Base-by-base conservation (phyloP, 1,139 yeast species). In the Candida labiduridarum region DNA sequence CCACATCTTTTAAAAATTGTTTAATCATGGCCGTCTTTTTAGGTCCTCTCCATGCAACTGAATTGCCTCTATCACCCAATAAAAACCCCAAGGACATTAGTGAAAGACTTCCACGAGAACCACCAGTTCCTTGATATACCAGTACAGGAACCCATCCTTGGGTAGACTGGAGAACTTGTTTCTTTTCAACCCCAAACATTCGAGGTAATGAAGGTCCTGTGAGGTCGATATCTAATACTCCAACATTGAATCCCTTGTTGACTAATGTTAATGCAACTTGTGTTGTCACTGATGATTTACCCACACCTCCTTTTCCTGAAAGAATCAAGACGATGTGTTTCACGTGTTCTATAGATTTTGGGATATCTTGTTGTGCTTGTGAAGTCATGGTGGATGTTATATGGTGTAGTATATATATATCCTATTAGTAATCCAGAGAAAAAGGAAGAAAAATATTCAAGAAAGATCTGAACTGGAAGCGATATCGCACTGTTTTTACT, bases 31-130 rank as follows among this genome's bases (percentile, higher is more conserved):
- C 97, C 0, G 98, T 92, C 65, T 95, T 95, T 67, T 92, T 91
- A 2, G 99, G 99, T 0, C 99, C 99, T 62, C 98, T 78, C 99
- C 99, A 95, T 8, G 94, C 97, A 31, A 95, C 96, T 18, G 96
- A 85, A 60, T 87, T 89, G 25, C 96, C 96, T 52, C 98, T 71
- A 63, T 89, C 85, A 15, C 87, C 86, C 9, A 94, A 68, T 43
- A 95, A 67, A 62, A 95, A 94, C 2, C 99, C 99, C n/a, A 95
- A 71, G 4, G 97, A 89, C 88, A 94, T 91, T 44, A 92, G 78
- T 41, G 83, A 68, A 10, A 86, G 62, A 44, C 65, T 67, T 2
- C 80, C 80, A 27, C 68, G 44, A 11, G 43, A 52, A 58, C 67
- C 49, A 18, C 54, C 55, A 57, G 68, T 76, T 15, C 56, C 55